Evolutionary conservation across 75 land plant genomes (phyloP), one percentile per base, ranked within the genome.

Genomic region (Selaginella tamariscina): DNA sequence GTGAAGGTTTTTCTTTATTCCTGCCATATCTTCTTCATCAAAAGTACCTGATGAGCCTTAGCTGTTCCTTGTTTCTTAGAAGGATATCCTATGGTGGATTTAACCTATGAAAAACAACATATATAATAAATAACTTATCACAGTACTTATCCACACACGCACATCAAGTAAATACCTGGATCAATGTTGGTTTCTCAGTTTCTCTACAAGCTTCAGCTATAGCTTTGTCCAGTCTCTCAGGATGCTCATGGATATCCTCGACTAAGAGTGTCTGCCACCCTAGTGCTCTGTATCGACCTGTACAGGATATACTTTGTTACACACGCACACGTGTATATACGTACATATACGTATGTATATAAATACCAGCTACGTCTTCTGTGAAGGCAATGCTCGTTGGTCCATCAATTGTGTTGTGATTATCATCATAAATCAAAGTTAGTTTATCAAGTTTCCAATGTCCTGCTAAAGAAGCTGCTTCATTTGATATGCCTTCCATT

Each of bases 1-100:
- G 15, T 71, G 32, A 26, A 81, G 82, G 31, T 70, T 78, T 27
- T 56, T 26, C 27, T 74, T 78, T 78, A 85, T 85, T 31, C 68
- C 29, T 49, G 75, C 71, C 49, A 75, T 72, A 69, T 85, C 88
- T 32, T 80, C 79, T 26, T 80, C 77, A 68, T 82, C 82, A 70
- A 85, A 85, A 1, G 82, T 82, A 27, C 88, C 88, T 85, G 85
- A 65, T 85, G 88, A 27, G 88, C 85, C 71, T 85, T 85, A n/a
- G 85, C 64, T 27, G 88, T 85, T 67, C 82, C 82, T 73, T 85
- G 82, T 66, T 85, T 82, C 62, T 65, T 65, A 2, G 88, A 85
- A 57, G 76, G 68, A 56, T 32, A 77, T 0, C 88, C 88, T 31
- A 82, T 85, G 27, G 62, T 29, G 18, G 82, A 74, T 54, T 80